phyloP scores from a whole-genome alignment of 352 stramenopile genomes.

The Pilasporangium apinafurcum region DNA sequence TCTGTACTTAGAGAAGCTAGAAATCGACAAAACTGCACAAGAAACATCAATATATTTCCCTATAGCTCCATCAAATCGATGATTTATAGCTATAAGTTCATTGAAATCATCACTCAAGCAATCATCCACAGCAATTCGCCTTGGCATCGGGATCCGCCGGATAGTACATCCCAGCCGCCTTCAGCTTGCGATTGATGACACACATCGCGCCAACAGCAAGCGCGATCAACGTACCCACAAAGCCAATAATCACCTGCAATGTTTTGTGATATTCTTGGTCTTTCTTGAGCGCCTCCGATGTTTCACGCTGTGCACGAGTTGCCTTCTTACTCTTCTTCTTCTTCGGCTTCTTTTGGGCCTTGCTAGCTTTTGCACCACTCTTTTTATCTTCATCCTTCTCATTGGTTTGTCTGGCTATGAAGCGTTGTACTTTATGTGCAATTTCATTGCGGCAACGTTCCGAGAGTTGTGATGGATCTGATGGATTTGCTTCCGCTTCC shows the following conservation, averaged over 20 bases:
- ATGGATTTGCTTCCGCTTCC: slow-evolving; percentile 66
- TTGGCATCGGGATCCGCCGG: slow-evolving; percentile 44
- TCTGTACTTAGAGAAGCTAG: no score
- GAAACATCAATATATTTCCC: no score
- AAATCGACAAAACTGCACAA: no score
- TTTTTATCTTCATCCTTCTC: slow-evolving; percentile 17
- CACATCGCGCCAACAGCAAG: slow-evolving; percentile 47
- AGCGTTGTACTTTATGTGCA: slow-evolving; percentile 49
- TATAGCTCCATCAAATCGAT: no score
- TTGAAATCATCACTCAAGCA: no score
- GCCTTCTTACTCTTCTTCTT: slow-evolving; percentile 68
- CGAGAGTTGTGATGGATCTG: slow-evolving; percentile 52
- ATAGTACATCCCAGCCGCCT: slow-evolving; percentile 75
- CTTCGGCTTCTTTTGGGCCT: slow-evolving; percentile 29
- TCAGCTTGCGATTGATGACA: slow-evolving; percentile 83
- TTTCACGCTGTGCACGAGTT: slow-evolving; percentile 41
- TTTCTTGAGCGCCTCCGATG: slow-evolving; percentile 51
- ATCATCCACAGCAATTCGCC: slow-evolving; percentile 43
- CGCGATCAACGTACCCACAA: slow-evolving; percentile 59
- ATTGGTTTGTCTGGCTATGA: slow-evolving; percentile 36
- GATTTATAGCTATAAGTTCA: no score
- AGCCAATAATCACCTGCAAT: slow-evolving; percentile 61
- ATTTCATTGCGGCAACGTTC: slow-evolving; percentile 58
- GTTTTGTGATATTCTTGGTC: slow-evolving; percentile 63
- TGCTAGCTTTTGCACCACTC: slow-evolving; percentile 4